Evolutionary conservation across 2,329 filamentous ascomycete genomes (phyloP).

Genomic region (Pezicula carpinea): DNA sequence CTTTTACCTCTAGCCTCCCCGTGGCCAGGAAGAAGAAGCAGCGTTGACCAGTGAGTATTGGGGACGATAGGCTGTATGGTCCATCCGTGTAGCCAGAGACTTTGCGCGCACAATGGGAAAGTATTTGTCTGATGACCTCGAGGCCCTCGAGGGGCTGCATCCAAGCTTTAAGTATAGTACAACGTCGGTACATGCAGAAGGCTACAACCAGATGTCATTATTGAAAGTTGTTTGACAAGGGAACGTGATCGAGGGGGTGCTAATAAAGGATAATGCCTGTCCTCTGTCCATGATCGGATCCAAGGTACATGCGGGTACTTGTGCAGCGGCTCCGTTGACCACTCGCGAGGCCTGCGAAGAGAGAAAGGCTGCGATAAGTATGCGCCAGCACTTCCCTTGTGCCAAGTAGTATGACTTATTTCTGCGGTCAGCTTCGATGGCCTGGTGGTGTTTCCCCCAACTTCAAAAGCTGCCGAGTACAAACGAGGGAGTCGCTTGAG

Average conservation of each 20-base stretch:
- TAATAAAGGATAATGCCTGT: conserved; percentile 17
- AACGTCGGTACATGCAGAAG: conserved; percentile 23
- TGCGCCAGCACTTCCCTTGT: neutral
- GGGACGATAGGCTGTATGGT: no score
- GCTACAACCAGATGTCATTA: conserved; percentile 20
- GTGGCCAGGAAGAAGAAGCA: no score
- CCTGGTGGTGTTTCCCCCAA: neutral
- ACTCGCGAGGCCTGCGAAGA: conserved; percentile 26
- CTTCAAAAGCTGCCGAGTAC: neutral
- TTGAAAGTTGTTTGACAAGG: conserved; percentile 21
- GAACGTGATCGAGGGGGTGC: conserved; percentile 12
- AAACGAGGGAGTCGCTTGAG: neutral
- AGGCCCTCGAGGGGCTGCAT: conserved; percentile 19
- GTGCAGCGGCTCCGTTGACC: conserved; percentile 39
- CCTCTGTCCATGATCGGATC: conserved; percentile 24
- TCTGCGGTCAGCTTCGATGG: neutral
- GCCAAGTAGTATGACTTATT: neutral
- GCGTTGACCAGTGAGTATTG: conserved; percentile 6
- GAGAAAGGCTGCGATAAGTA: neutral
- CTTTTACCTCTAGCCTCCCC: neutral
- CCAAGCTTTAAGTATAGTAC: conserved; percentile 20
- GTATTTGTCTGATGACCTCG: conserved; percentile 20
- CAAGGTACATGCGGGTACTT: conserved; percentile 42
- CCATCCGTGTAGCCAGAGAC: no score
- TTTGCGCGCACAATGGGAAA: conserved; percentile 1